Conservation (phyloP, 2,329 filamentous ascomycete genomes). For the Colletotrichum orchidophilum region DNA sequence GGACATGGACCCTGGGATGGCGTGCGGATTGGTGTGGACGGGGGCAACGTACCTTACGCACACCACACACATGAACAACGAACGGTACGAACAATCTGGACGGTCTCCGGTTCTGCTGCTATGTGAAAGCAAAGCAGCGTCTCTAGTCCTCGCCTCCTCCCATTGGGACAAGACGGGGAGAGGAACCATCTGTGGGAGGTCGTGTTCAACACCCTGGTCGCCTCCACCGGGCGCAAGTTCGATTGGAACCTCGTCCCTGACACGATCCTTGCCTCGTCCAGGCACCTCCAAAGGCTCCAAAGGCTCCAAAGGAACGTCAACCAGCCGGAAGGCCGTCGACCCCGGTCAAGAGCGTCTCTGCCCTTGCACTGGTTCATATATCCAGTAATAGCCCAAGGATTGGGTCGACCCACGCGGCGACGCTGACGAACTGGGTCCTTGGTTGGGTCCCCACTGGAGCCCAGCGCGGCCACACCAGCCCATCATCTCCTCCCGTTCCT, state of each 20-base stretch:
- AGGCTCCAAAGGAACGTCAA: slow-evolving; percentile 17
- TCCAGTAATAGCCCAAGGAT: slow-evolving; percentile 30
- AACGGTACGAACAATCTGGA: neutral
- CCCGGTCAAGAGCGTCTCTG: neutral
- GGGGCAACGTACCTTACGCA: neutral
- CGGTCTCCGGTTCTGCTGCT: neutral
- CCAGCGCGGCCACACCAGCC: neutral
- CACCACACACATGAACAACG: neutral
- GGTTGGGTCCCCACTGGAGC: neutral
- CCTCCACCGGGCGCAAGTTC: slow-evolving; percentile 28
- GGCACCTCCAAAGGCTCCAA: neutral
- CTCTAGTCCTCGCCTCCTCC: neutral
- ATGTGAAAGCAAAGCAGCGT: too few species aligned
- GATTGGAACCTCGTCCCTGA: slow-evolving; percentile 31
- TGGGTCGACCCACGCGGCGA: slow-evolving; percentile 22
- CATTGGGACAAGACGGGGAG: neutral
- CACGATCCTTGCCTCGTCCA: slow-evolving; percentile 17
- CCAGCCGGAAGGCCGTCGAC: slow-evolving; percentile 14
- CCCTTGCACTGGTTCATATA: slow-evolving; percentile 22
- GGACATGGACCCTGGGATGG: slow-evolving; percentile 28
- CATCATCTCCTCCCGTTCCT: neutral
- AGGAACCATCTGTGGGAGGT: neutral
- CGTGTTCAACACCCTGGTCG: slow-evolving; percentile 8
- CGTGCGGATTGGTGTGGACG: slow-evolving; percentile 8
- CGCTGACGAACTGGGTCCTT: slow-evolving; percentile 22